Percentiles rank a stretch among this genome's conserved stretches.
Evolutionary conservation across 495 filamentous ascomycete species (phyloP).

Genomic region (Usnea hakonensis): DNA sequence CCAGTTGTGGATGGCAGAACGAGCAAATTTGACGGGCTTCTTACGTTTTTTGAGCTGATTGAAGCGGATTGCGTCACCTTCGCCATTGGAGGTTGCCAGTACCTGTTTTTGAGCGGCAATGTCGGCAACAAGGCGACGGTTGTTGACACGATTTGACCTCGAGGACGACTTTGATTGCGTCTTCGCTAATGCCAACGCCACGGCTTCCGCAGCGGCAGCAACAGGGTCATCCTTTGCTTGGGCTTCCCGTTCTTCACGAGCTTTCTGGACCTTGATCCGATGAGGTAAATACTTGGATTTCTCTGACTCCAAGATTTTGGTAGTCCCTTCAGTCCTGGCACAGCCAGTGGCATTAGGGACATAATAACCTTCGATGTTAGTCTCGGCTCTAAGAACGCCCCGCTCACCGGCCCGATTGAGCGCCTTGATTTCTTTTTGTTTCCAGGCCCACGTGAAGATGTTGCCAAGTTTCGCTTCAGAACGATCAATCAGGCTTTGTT

Average conservation of each 20-base stretch:
- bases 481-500: conserved; percentile 41
- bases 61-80: conserved; percentile 86
- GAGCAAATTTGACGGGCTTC: conserved; percentile 96
- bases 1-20: conserved; percentile 98
- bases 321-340: conserved; percentile 85
- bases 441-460: conserved; percentile 76
- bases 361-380: conserved; percentile 80
- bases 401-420: conserved; percentile 55
- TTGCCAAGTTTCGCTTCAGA: conserved; percentile 51
- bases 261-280: conserved; percentile 88
- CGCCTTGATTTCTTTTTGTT: conserved; percentile 78
- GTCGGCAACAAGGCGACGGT: conserved; percentile 85
- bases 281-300: conserved; percentile 98
- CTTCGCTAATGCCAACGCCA: conserved; percentile 71
- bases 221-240: conserved; percentile 58
- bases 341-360: conserved; percentile 75
- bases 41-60: conserved; percentile 99
- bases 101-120: conserved; percentile 90
- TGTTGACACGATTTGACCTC: conserved; percentile 86
- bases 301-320: conserved; percentile 89
- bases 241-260: conserved; percentile 78
- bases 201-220: conserved; percentile 55
- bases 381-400: conserved; percentile 45
- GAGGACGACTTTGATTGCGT: conserved; percentile 70
- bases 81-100: conserved; percentile 57